Evolutionary conservation across 2,329 filamentous ascomycete genomes (phyloP).

Genomic region (Clonostachys chloroleuca): DNA sequence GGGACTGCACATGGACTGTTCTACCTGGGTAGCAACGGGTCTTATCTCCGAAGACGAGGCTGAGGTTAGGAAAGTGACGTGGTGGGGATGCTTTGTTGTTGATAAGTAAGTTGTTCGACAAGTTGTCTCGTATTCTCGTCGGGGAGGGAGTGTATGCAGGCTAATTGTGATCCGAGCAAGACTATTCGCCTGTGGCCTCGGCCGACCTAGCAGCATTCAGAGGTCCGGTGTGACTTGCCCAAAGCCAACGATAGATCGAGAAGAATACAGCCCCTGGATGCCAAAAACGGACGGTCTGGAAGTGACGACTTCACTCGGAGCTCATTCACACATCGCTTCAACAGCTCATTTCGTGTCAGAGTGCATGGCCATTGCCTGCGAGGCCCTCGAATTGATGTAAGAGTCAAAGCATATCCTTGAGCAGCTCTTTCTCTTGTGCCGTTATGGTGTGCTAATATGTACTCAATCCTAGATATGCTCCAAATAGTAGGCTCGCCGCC

Average conservation of each 20-base stretch:
- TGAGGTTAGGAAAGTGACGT: constrained; percentile 11
- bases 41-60: constrained; percentile 7
- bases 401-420: too few relatives aligned
- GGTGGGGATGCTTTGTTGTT: constrained; percentile 14
- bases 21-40: constrained; percentile 4
- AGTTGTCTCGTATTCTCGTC: not conserved
- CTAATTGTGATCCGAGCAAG: constrained; percentile 2
- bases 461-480: too few relatives aligned
- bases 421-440: not conserved
- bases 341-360: constrained; percentile 9
- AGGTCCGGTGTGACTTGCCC: constrained; percentile 10
- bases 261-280: constrained; percentile 9
- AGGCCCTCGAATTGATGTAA: constrained; percentile 10
- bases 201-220: constrained; percentile 9
- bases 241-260: constrained; percentile 6
- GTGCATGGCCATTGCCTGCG: constrained; percentile 8
- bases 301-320: too few relatives aligned
- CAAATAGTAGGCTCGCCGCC: too few relatives aligned
- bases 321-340: not conserved
- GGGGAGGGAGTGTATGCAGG: not conserved
- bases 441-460: too few relatives aligned
- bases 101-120: constrained; percentile 8
- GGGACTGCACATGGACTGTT: constrained; percentile 12
- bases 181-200: constrained; percentile 7
- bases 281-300: not conserved